Conservation (phyloP, 257 asterid species). For the Solanum acaule region DNA sequence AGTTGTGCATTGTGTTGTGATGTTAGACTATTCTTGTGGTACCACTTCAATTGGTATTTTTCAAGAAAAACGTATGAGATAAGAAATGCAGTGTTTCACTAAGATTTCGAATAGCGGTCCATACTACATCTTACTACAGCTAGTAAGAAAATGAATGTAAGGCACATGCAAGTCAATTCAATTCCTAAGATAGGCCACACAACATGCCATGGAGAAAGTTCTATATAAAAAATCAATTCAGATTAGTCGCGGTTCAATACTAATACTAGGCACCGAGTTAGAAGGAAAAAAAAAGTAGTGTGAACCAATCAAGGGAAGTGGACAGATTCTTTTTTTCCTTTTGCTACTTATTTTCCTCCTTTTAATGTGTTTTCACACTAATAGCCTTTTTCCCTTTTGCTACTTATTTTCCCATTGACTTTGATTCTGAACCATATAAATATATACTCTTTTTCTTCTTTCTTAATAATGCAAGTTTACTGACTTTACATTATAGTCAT, state of each 20-base stretch:
- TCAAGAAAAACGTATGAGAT: background rate
- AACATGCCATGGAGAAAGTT: background rate
- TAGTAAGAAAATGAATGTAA: background rate
- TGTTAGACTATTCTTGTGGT: background rate
- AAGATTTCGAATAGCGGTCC: background rate
- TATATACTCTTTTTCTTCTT: background rate
- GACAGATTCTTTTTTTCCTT: background rate
- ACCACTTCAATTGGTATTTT: background rate
- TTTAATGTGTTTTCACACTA: background rate
- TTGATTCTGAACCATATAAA: background rate
- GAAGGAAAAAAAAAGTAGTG: background rate
- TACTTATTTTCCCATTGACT: background rate
- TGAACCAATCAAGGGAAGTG: background rate
- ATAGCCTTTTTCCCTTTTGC: background rate
- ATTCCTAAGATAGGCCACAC: background rate
- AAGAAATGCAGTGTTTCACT: background rate
- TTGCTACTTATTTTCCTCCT: background rate
- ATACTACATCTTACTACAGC: background rate
- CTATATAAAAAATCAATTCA: too few species aligned
- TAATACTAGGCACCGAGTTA: accelerated
- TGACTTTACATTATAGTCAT: background rate
- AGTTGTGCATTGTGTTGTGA: background rate
- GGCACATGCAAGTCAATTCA: background rate
- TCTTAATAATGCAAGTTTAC: background rate
- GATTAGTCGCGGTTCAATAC: too few species aligned